Conservation (phyloP, 306 rosid genomes). For the Fragaria iinumae region DNA sequence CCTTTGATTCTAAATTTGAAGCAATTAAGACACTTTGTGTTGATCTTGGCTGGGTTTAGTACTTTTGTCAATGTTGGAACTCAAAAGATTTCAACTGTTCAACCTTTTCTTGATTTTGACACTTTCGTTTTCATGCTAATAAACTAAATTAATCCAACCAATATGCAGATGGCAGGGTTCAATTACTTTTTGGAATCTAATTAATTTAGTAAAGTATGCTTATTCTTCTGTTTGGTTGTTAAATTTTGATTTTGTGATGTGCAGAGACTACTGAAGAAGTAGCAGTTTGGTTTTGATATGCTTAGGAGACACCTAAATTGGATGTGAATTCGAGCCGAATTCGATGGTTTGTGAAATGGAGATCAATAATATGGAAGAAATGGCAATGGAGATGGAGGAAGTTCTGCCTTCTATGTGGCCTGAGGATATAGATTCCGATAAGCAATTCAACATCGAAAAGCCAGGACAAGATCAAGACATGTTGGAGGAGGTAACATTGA, state of each 20-base stretch:
- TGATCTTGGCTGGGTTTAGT: neutral
- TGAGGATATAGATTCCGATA: constrained; percentile 80
- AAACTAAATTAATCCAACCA: neutral
- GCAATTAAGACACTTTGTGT: neutral
- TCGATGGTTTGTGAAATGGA: constrained; percentile 92
- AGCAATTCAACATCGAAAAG: constrained; percentile 82
- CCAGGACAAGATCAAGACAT: constrained; percentile 89
- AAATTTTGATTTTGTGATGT: constrained; percentile 4
- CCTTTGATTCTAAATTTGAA: neutral
- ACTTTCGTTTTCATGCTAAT: neutral
- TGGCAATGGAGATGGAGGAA: constrained; percentile 71
- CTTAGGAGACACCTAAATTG: constrained; percentile 29
- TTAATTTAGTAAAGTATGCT: neutral
- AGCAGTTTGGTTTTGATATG: constrained; percentile 22
- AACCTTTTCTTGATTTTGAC: constrained; percentile 11
- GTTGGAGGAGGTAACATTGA: constrained; percentile 75
- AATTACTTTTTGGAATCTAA: neutral
- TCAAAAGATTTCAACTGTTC: neutral
- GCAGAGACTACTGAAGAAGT: constrained; percentile 20
- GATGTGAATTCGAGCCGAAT: constrained; percentile 31
- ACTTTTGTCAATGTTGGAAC: too few relatives aligned
- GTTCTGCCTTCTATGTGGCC: constrained; percentile 96
- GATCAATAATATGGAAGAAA: constrained; percentile 64
- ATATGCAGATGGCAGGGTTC: neutral
- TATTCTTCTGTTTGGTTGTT: neutral